Percentiles rank a stretch among this genome's conserved stretches.
These are phyloP conservation scores for Xylariaceae sp. DNA, from an alignment of 2,329 filamentous ascomycete species.

Conservation along the genomic window DNA sequence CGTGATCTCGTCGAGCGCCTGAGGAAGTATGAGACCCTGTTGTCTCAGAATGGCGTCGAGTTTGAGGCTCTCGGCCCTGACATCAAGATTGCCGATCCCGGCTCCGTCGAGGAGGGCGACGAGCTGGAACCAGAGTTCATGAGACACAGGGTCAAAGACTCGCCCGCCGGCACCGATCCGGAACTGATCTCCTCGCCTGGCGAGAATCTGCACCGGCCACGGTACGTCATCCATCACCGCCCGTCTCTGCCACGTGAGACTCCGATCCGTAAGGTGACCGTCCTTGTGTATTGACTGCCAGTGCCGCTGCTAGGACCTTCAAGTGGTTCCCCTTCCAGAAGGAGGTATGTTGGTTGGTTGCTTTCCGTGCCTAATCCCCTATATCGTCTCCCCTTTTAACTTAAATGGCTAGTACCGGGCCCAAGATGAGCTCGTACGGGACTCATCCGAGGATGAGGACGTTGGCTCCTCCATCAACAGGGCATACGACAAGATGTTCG, in stretches of 20 bases:
- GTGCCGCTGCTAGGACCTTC: constrained; percentile 22
- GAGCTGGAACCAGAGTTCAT: constrained; percentile 51
- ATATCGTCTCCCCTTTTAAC: constrained; percentile 9
- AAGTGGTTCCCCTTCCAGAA: constrained; percentile 46
- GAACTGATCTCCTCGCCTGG: constrained; percentile 22
- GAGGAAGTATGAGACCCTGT: constrained; percentile 57
- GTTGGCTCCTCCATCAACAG: constrained; percentile 48
- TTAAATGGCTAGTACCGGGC: constrained; percentile 38
- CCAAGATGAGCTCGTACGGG: constrained; percentile 39
- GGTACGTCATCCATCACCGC: constrained; percentile 16
- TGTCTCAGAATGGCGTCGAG: constrained; percentile 58
- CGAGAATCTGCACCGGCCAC: constrained; percentile 21
- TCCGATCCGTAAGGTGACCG: too few species aligned
- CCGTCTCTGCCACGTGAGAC: constrained; percentile 8
- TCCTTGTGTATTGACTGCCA: too few species aligned
- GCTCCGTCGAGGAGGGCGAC: constrained; percentile 43
- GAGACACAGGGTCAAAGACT: constrained; percentile 39
- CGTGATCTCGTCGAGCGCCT: constrained; percentile 63
- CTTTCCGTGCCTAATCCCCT: constrained; percentile 1
- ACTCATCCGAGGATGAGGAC: constrained; percentile 49
- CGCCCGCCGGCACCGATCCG: constrained; percentile 37
- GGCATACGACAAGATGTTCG: constrained; percentile 53
- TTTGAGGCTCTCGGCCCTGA: constrained; percentile 60
- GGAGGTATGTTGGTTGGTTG: constrained; percentile 31
- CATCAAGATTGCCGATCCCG: constrained; percentile 30